Conservation (phyloP, 371 early-diverging fungal genomes). For the Zopfochytrium polystomum region DNA sequence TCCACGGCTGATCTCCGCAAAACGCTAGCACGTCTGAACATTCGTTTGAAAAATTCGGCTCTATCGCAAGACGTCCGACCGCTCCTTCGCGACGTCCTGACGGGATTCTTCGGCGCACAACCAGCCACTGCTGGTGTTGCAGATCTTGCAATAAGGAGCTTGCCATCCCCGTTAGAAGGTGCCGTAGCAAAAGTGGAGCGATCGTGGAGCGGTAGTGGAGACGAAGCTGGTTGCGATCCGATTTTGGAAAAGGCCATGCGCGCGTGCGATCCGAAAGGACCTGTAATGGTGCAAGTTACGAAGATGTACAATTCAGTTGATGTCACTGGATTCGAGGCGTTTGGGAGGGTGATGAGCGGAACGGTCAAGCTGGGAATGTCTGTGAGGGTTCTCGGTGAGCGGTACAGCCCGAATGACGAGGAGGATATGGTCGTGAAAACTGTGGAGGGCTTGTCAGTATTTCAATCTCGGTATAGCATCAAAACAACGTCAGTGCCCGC, state of each 20-base stretch:
- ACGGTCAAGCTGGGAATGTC: conserved; percentile 70
- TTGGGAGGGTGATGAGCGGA: conserved; percentile 92
- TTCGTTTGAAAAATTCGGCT: conserved; percentile 74
- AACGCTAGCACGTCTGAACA: conserved; percentile 74
- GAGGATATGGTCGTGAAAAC: conserved; percentile 89
- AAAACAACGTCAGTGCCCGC: conserved; percentile 68
- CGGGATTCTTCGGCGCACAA: conserved; percentile 90
- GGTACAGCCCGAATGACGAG: conserved; percentile 87
- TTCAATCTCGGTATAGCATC: conserved; percentile 77
- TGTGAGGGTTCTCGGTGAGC: conserved; percentile 89
- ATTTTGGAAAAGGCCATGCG: conserved; percentile 72
- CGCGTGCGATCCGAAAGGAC: conserved; percentile 84
- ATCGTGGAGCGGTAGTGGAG: conserved; percentile 70
- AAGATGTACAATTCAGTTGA: conserved; percentile 87
- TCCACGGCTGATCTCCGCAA: conserved; percentile 62
- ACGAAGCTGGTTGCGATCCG: conserved; percentile 26
- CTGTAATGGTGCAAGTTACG: conserved; percentile 85
- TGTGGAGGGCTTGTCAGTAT: conserved; percentile 72
- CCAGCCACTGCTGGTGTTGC: conserved; percentile 75
- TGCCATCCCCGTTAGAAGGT: conserved; percentile 79
- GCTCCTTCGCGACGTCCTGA: conserved; percentile 73
- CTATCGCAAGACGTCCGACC: conserved; percentile 78
- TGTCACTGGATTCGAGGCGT: conserved; percentile 78
- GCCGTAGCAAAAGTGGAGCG: conserved; percentile 63
- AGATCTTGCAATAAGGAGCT: conserved; percentile 78